Base-by-base conservation (phyloP, 2,329 filamentous ascomycete genomes). In the Pseudogymnoascus sp. region DNA sequence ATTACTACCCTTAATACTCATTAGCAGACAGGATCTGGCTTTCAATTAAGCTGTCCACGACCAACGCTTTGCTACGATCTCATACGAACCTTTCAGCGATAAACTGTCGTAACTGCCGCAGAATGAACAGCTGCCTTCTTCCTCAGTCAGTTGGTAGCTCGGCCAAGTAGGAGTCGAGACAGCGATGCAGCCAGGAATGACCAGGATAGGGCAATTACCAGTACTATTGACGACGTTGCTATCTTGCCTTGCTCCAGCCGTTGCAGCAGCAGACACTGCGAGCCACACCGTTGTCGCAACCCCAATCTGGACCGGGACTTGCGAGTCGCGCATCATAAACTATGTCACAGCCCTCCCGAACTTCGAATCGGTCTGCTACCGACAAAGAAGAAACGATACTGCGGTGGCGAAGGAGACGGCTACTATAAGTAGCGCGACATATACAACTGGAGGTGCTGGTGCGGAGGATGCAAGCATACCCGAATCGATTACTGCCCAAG, bases 321-420 rank as follows among this genome's bases (percentile, higher is more conserved):
- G 84, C 75, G 81, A 83, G 68, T 80, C 77, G 62, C 83, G 84
- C 68, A 91, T 88, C 1, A 86, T 91, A 72, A 93, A 93, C 75
- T 91, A 93, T 75, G 90, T 93, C 66, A 93, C 89, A 91, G 72
- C 88, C 89, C 77, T 93, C 90, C 72, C 78, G 91, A 21, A 84
- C 83, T 59, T 86, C 84, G n/a, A 80, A 81, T 42, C 87, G 86
- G 79, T 75, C 79, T 16, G 75, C 71, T 63, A 66, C 72, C 12
- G 67, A 14, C 49, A 56, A 21, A 56, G 49, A 8, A 56, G 49
- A 56, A 56, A 21, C 16, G 49, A 56, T 34, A 34, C 49, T 8
- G 21, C 49, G 9, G 49, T 56, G 36, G 61, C 64, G 3, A 53
- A 62, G 21, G 59, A 63, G 21, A 62, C 66, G 11, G 63, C 65